A percentile compares a stretch with the other conserved stretches of the same genome.
Conservation (phyloP, 345 rosid species). For the Dipteronia sinensis region DNA sequence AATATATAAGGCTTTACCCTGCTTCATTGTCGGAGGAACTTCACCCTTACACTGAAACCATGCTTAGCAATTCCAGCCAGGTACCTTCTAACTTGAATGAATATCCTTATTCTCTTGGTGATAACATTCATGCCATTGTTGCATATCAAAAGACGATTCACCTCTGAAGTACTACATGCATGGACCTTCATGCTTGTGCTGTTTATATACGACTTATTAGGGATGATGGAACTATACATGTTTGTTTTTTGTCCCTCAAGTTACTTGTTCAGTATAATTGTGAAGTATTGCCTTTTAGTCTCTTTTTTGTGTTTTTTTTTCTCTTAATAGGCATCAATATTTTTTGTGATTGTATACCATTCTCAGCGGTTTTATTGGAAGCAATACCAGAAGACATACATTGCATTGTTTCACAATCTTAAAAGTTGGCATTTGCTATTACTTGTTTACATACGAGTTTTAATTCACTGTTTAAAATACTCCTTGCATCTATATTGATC, state of each 20-base stretch:
- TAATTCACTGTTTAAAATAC: background rate
- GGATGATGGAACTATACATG: background rate
- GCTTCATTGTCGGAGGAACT: slow-evolving; percentile 75
- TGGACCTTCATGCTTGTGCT: background rate
- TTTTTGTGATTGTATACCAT: background rate
- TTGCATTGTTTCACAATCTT: background rate
- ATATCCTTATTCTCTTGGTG: background rate
- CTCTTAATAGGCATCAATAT: background rate
- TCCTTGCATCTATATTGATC: background rate
- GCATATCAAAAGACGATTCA: background rate
- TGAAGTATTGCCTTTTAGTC: slow-evolving; percentile 2
- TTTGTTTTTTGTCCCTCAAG: background rate
- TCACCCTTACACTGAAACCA: slow-evolving; percentile 77
- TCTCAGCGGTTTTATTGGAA: background rate
- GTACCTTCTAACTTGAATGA: slow-evolving; percentile 35
- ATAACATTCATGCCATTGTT: background rate
- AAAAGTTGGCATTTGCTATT: background rate
- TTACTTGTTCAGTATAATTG: background rate
- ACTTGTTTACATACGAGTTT: background rate
- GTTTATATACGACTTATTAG: background rate
- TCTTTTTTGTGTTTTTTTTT: background rate
- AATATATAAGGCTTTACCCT: slow-evolving; percentile 84
- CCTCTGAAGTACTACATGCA: background rate
- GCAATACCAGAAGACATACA: background rate
- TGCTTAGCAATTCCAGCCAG: slow-evolving; percentile 95